phyloP scores from a whole-genome alignment of 176 grass and related monocot genomes.

The Rhynchospora tenuis region DNA sequence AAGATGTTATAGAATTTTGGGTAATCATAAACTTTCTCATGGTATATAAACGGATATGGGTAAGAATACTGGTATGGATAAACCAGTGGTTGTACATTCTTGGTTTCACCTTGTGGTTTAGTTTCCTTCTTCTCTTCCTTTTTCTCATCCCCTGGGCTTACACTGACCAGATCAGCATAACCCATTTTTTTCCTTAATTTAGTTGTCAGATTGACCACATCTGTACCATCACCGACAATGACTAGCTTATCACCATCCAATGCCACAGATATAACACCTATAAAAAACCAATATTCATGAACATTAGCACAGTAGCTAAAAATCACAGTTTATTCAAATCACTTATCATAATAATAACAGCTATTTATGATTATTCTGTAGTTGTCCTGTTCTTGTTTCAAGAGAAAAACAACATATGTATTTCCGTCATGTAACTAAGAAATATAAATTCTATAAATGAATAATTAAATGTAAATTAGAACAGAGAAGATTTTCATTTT shows the following conservation, averaged over 20 bases:
- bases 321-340: not conserved
- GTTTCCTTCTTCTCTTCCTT: not conserved
- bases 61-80: slow-evolving; percentile 21
- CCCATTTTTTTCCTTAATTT: slow-evolving; percentile 40
- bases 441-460: not conserved
- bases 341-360: not conserved
- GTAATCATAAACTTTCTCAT: not conserved
- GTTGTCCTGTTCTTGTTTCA: not conserved
- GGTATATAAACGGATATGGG: not conserved
- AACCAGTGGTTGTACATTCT: not conserved
- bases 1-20: not conserved
- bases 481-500: no score
- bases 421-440: no score
- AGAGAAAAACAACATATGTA: not conserved
- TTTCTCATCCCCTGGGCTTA: slow-evolving; percentile 27
- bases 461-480: no score
- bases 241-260: slow-evolving; percentile 51
- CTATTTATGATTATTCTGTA: not conserved
- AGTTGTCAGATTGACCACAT: slow-evolving; percentile 38
- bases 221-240: slow-evolving; percentile 41
- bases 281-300: not conserved
- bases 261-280: slow-evolving; percentile 54
- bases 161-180: slow-evolving; percentile 49
- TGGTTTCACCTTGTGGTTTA: not conserved
- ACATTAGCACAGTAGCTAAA: not conserved